Evolutionary conservation across 768 basidiomycete species (phyloP).

Genomic region (Coprinellus micaceus): DNA sequence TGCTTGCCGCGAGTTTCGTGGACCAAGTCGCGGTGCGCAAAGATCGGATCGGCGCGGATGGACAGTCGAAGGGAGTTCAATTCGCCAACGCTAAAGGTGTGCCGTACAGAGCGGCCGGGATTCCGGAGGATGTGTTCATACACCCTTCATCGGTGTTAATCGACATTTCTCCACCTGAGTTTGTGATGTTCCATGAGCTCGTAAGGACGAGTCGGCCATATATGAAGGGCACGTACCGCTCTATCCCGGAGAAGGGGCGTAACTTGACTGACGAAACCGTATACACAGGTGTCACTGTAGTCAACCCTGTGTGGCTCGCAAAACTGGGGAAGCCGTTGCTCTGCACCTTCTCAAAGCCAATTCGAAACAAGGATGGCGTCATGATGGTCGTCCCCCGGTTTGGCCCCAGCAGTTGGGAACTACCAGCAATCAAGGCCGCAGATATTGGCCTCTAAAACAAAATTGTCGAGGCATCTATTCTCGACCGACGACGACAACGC

Average conservation of each 20-base stretch:
- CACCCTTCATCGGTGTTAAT: constrained; percentile 86
- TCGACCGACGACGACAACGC: no score
- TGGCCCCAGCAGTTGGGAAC: constrained; percentile 82
- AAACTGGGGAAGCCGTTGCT: constrained; percentile 72
- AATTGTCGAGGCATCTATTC: no score
- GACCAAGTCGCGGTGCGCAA: constrained; percentile 93
- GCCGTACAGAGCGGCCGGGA: constrained; percentile 75
- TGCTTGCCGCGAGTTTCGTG: constrained; percentile 86
- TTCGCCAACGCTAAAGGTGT: constrained; percentile 76
- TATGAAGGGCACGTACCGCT: constrained; percentile 63
- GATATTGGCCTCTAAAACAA: background rate
- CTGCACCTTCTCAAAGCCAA: constrained; percentile 87
- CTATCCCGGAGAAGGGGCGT: background rate
- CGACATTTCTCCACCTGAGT: constrained; percentile 73
- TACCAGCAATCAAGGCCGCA: constrained; percentile 64
- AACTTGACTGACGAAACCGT: background rate
- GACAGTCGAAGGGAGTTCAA: constrained; percentile 56
- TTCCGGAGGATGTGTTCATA: constrained; percentile 85
- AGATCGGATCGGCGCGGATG: constrained; percentile 62
- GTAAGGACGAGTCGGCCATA: constrained; percentile 71
- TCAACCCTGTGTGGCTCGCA: constrained; percentile 88
- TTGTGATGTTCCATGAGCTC: constrained; percentile 79
- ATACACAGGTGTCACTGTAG: constrained; percentile 64
- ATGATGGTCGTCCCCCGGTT: constrained; percentile 81
- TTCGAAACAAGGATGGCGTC: constrained; percentile 62